Conservation (phyloP, 164 flowering plant species). For the Chloranthus sessilifolius region DNA sequence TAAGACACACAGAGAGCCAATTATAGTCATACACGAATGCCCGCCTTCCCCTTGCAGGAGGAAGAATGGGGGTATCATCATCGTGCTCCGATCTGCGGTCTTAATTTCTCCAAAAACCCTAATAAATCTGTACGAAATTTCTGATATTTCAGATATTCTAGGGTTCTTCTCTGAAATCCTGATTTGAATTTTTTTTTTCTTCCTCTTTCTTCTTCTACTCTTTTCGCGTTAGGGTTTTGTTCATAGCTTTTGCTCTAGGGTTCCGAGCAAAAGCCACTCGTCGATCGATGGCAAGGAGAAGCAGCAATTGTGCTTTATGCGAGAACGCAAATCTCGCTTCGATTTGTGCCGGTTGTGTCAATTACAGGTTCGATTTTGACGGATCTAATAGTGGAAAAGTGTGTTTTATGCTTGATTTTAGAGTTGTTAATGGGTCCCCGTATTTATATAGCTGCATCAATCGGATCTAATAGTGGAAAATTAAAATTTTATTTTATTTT, state of each 20-base stretch:
- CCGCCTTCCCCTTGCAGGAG: too few species aligned
- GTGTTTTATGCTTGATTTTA: not conserved
- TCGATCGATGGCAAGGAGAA: conserved; percentile 40
- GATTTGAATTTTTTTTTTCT: not conserved
- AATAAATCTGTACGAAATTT: too few species aligned
- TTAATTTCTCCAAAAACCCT: too few species aligned
- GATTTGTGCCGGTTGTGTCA: conserved; percentile 62
- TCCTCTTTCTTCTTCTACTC: not conserved
- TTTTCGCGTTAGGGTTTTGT: not conserved
- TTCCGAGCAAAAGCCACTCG: conserved; percentile 5
- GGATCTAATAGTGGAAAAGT: not conserved
- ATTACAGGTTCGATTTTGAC: conserved; percentile 45
- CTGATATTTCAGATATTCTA: too few species aligned
- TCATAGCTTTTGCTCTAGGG: not conserved
- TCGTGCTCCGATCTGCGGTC: too few species aligned
- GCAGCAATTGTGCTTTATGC: conserved; percentile 53
- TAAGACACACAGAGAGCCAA: too few species aligned
- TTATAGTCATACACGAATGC: too few species aligned
- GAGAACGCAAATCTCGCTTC: conserved; percentile 66
- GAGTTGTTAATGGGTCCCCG: not conserved
- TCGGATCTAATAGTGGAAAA: not conserved
- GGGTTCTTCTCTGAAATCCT: too few species aligned
- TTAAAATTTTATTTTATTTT: not conserved
- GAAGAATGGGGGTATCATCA: too few species aligned
- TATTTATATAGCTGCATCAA: not conserved